Evolutionary conservation across 2,329 filamentous ascomycete species (phyloP).

Genomic region (Aspergillus floridensis): DNA sequence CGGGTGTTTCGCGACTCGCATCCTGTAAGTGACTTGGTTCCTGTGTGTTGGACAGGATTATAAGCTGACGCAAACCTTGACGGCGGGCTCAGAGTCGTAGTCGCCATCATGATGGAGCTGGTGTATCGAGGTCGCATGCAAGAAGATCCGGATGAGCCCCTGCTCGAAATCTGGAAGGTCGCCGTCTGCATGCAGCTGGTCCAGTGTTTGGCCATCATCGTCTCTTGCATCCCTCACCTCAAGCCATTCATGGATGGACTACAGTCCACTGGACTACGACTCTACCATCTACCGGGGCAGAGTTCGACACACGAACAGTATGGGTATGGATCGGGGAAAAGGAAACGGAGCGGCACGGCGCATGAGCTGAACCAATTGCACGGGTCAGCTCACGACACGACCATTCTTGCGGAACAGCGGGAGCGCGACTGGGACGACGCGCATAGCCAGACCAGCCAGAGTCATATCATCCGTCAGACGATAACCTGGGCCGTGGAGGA

Average conservation of each 20-base stretch:
- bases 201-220: neutral
- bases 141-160: neutral
- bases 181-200: neutral
- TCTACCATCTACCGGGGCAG: neutral
- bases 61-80: neutral
- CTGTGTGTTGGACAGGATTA: neutral
- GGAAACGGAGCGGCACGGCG: neutral
- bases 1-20: neutral
- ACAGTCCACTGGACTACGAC: conserved; percentile 1
- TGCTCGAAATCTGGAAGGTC: neutral
- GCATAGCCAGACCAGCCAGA: conserved; percentile 2
- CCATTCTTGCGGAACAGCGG: neutral
- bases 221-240: neutral
- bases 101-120: neutral
- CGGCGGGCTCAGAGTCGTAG: neutral
- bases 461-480: neutral
- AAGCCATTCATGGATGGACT: conserved; percentile 5
- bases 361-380: neutral
- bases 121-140: neutral
- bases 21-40: neutral
- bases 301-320: neutral
- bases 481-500: conserved; percentile 1
- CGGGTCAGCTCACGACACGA: neutral
- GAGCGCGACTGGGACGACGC: neutral
- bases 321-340: neutral